Conservation (phyloP, 495 filamentous ascomycete genomes). For the Halenospora varia region DNA sequence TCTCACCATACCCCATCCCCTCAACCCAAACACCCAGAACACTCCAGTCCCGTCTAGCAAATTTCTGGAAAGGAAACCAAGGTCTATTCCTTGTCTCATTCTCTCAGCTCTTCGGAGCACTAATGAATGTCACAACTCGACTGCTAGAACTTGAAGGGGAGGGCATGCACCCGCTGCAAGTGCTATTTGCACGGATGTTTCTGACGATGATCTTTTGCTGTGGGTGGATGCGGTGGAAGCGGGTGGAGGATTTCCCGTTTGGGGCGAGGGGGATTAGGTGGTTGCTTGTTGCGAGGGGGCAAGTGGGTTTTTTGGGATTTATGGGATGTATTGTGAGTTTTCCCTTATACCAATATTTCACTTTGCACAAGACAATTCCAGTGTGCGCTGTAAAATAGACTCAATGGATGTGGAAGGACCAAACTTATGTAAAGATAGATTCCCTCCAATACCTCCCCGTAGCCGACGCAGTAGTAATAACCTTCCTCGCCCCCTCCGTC, state of each 20-base stretch:
- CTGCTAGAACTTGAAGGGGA: constrained; percentile 71
- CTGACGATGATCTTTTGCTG: constrained; percentile 66
- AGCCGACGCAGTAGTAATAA: constrained; percentile 88
- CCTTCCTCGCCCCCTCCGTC: constrained; percentile 79
- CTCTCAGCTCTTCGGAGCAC: constrained; percentile 77
- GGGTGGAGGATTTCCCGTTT: constrained; percentile 64
- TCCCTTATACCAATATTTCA: no score
- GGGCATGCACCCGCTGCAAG: constrained; percentile 81
- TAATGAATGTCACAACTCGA: constrained; percentile 85
- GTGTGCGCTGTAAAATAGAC: no score
- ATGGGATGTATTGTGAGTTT: constrained; percentile 55
- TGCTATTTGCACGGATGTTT: constrained; percentile 81
- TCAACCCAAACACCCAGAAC: constrained; percentile 18
- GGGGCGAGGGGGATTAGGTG: constrained; percentile 60
- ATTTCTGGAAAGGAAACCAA: constrained; percentile 54
- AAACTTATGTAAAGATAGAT: no score
- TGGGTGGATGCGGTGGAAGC: constrained; percentile 70
- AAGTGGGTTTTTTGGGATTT: constrained; percentile 83
- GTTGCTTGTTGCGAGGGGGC: constrained; percentile 64
- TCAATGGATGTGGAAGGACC: no score
- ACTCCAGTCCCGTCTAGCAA: constrained; percentile 23
- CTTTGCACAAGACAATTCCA: not conserved
- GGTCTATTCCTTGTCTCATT: constrained; percentile 68
- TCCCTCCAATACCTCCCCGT: constrained; percentile 85
- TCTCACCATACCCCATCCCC: constrained; percentile 15